These are phyloP conservation scores for Suillus ampliporus DNA, from an alignment of 768 basidiomycete species.

Conservation along the genomic window DNA sequence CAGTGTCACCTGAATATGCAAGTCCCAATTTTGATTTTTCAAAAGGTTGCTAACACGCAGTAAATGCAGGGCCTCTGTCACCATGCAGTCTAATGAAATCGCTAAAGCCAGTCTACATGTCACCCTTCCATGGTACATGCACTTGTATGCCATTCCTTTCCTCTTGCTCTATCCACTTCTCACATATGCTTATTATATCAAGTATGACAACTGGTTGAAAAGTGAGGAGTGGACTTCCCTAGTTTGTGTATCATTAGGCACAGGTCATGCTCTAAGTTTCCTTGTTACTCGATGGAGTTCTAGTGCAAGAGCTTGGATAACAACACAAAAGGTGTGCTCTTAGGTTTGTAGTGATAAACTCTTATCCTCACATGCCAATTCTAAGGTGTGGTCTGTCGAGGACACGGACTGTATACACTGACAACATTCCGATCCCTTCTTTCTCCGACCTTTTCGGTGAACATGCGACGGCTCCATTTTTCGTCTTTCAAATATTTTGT, in stretches of 20 bases:
- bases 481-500: constrained; percentile 98
- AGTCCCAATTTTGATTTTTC: not conserved
- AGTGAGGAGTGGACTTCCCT: constrained; percentile 99
- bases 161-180: constrained; percentile 82
- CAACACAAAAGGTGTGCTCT: constrained; percentile 67
- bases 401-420: constrained; percentile 82
- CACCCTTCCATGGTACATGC: constrained; percentile 68
- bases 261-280: constrained; percentile 91
- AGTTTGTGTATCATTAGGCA: constrained; percentile 83
- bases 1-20: not conserved
- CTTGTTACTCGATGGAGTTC: constrained; percentile 90
- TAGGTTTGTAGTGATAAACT: not conserved
- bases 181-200: constrained; percentile 90
- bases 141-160: constrained; percentile 79
- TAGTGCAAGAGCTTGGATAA: constrained; percentile 77
- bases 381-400: constrained; percentile 63
- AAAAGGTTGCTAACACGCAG: not conserved
- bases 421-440: constrained; percentile 94
- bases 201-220: constrained; percentile 88
- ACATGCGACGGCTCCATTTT: constrained; percentile 98
- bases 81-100: constrained; percentile 71
- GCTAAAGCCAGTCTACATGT: constrained; percentile 68
- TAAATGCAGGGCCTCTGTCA: constrained; percentile 46
- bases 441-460: constrained; percentile 92
- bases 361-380: constrained; percentile 11